Conservation (phyloP, 2,329 filamentous ascomycete genomes). For the Pyrenochaeta sp. region DNA sequence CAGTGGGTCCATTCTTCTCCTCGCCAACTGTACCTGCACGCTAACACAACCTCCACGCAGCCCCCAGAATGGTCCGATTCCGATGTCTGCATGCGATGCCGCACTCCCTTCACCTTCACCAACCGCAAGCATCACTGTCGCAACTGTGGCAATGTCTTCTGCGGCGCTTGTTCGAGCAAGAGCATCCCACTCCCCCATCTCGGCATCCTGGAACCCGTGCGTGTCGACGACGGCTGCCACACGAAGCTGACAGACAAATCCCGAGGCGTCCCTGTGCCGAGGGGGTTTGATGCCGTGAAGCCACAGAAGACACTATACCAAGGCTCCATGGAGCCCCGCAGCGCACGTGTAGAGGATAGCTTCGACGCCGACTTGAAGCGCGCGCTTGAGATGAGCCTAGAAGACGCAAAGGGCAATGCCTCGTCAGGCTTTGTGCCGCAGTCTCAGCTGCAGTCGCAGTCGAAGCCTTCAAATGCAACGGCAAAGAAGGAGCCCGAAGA, state of each 20-base stretch:
- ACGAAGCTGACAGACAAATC: constrained; percentile 83
- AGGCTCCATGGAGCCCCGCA: constrained; percentile 86
- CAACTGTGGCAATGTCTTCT: constrained; percentile 98
- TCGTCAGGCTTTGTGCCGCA: constrained; percentile 77
- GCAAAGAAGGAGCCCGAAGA: constrained; percentile 62
- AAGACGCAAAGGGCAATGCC: constrained; percentile 82
- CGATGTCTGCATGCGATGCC: constrained; percentile 97
- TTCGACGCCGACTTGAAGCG: constrained; percentile 96
- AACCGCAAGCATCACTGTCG: constrained; percentile 98
- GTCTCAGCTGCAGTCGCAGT: constrained; percentile 56
- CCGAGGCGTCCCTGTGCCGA: constrained; percentile 53
- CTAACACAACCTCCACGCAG: constrained; percentile 53
- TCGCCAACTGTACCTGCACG: not conserved
- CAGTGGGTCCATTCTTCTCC: constrained; percentile 65
- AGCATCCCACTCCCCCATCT: constrained; percentile 87
- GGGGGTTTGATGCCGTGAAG: constrained; percentile 58
- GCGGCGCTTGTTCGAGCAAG: constrained; percentile 93
- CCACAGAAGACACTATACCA: constrained; percentile 69
- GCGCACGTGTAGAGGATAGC: constrained; percentile 84
- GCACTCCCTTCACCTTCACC: constrained; percentile 94
- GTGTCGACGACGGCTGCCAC: constrained; percentile 96
- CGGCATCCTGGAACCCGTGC: constrained; percentile 87
- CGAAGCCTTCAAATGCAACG: constrained; percentile 48
- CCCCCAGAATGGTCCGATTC: constrained; percentile 98
- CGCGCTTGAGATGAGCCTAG: constrained; percentile 94